These are phyloP conservation scores for Tricholoma sp. DNA, from an alignment of 768 basidiomycete genomes.

Conservation along the genomic window DNA sequence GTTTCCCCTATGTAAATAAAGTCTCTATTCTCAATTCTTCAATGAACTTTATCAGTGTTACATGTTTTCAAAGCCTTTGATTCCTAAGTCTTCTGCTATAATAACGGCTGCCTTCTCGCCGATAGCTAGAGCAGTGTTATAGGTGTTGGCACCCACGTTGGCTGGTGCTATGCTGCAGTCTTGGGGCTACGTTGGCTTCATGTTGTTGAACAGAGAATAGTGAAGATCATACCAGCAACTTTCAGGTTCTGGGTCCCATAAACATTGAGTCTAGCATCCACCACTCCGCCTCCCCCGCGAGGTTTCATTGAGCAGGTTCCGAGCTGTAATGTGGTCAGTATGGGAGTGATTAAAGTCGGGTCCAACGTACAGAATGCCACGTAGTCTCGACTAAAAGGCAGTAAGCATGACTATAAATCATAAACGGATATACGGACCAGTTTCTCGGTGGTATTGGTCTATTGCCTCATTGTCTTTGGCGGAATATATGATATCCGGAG, in stretches of 20 bases:
- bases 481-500: slow-evolving; percentile 36
- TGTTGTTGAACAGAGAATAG: background rate
- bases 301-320: slow-evolving; percentile 70
- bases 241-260: slow-evolving; percentile 56
- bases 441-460: slow-evolving; percentile 32
- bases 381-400: slow-evolving; percentile 31
- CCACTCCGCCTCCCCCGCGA: slow-evolving; percentile 51
- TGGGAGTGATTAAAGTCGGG: background rate
- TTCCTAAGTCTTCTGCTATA: slow-evolving; percentile 47
- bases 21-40: no score
- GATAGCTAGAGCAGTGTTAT: slow-evolving; percentile 38
- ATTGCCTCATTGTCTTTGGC: slow-evolving; percentile 38
- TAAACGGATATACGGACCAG: slow-evolving; percentile 18
- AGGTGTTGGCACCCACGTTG: slow-evolving; percentile 38
- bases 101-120: slow-evolving; percentile 61
- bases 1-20: no score
- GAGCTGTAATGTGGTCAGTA: slow-evolving; percentile 30
- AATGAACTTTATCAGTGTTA: no score
- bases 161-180: slow-evolving; percentile 35
- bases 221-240: slow-evolving; percentile 40
- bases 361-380: slow-evolving; percentile 40
- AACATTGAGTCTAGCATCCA: slow-evolving; percentile 57
- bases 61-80: slow-evolving; percentile 1
- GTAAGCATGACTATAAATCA: background rate
- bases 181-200: slow-evolving; percentile 6